Evolutionary conservation across 768 basidiomycete genomes (phyloP), one percentile per base, ranked within the genome.

Genomic region (Suillus ampliporus): DNA sequence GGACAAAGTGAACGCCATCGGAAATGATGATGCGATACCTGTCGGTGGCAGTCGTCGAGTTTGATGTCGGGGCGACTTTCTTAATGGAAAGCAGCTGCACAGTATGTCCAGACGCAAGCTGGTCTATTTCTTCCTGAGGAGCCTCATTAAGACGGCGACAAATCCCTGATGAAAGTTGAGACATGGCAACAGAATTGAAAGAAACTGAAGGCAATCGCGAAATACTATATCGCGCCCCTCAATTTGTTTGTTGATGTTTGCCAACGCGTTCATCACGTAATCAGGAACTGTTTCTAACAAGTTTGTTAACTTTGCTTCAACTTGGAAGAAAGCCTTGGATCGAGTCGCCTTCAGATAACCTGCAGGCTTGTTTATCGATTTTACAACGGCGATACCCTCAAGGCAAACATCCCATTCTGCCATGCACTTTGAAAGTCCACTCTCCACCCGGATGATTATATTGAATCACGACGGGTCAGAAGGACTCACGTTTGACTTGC

Each of bases 81-180:
- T 94, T 97, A 65, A 95, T 85, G 44, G 88, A 91, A 53, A 98
- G 84, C 50, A 96, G 77, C 70, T 98, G 96, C 0, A 97, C 78
- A 19, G 85, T 83, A 67, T 86, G 83, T 5, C 74, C 74, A 31
- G 68, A 60, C 21, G 76, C 71, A 2, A 75, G 61, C 19, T 58
- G 63, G 0, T 77, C 76, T 5, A 75, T 74, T 51, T 75, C 74
- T 1, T 63, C 40, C 0, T 67, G 69, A 17, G 72, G 69, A 1
- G 85, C 78, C 46, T 75, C 76, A 61, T 80, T 75, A 53, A 92
- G 81, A 5, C 80, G 81, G 31, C 68, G 54, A 68, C 85, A 86
- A 41, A 87, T 83, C 48, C 89, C 90, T 46, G 80, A 72, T 14
- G 87, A 83, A 63, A 92, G 86, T 70, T 86, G 81, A 35, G 77